phyloP scores from a whole-genome alignment of 768 basidiomycete genomes.

The Amanita thiersii region DNA sequence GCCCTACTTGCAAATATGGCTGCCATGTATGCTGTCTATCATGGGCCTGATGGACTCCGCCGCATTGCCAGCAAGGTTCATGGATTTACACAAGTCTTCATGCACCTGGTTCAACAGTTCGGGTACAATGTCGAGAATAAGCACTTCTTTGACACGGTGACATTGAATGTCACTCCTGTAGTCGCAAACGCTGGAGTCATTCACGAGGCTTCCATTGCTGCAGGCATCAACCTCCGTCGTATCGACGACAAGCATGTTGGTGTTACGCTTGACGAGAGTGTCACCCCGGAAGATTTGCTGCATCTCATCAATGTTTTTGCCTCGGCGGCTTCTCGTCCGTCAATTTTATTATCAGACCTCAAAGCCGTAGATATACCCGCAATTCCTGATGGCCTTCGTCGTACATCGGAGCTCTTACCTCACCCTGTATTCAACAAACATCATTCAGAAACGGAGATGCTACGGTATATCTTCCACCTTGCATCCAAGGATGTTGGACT shows the following conservation, averaged over 20 bases:
- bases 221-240: slow-evolving; percentile 76
- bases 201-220: slow-evolving; percentile 56
- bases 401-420: slow-evolving; percentile 64
- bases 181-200: slow-evolving; percentile 48
- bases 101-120: slow-evolving; percentile 51
- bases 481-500: slow-evolving; percentile 93
- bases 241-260: slow-evolving; percentile 75
- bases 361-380: slow-evolving; percentile 31
- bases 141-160: slow-evolving; percentile 90
- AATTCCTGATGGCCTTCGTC: slow-evolving; percentile 49
- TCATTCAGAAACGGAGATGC: slow-evolving; percentile 98
- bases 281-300: slow-evolving; percentile 66
- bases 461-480: slow-evolving; percentile 92
- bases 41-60: slow-evolving; percentile 80
- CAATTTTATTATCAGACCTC: slow-evolving; percentile 39
- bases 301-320: slow-evolving; percentile 78
- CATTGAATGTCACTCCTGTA: slow-evolving; percentile 61
- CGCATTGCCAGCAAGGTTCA: slow-evolving; percentile 91
- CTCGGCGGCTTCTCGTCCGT: slow-evolving; percentile 44
- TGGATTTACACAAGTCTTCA: slow-evolving; percentile 73
- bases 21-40: slow-evolving; percentile 97
- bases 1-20: slow-evolving; percentile 99
- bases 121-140: slow-evolving; percentile 69
- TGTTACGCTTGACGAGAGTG: slow-evolving; percentile 89
- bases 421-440: slow-evolving; percentile 95